These are phyloP conservation scores for Trichoderma reesei DNA, from an alignment of 495 filamentous ascomycete genomes.

Conservation along the genomic window DNA sequence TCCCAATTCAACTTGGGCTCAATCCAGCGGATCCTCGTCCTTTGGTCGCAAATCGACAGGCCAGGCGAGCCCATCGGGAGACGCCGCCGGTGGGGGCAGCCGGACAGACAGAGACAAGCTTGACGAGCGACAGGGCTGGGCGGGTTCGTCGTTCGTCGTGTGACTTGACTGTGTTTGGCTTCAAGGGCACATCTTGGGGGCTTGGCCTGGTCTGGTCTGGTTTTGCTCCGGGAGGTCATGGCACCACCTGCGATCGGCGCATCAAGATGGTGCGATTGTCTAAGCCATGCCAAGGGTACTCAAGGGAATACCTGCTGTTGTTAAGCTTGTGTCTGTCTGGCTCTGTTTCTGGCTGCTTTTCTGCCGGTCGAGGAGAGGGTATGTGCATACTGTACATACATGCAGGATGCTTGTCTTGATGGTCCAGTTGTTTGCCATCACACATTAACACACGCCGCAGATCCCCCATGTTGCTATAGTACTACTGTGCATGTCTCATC, in stretches of 20 bases:
- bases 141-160: background rate
- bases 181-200: background rate
- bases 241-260: constrained; percentile 2
- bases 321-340: no score
- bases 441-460: no score
- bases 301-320: background rate
- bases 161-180: background rate
- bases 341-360: no score
- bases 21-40: no score
- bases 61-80: background rate
- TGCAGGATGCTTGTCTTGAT: no score
- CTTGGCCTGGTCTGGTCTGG: background rate
- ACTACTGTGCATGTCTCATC: no score
- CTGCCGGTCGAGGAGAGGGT: no score
- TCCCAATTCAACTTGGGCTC: no score
- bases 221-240: background rate
- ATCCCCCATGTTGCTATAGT: no score
- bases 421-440: no score
- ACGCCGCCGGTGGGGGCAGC: background rate
- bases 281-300: background rate
- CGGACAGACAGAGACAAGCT: no score
- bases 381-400: no score
- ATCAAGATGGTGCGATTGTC: background rate
- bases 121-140: background rate
- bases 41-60: background rate